These are phyloP conservation scores for Ziziphus jujuba DNA, from an alignment of 306 rosid species.

Conservation along the genomic window DNA sequence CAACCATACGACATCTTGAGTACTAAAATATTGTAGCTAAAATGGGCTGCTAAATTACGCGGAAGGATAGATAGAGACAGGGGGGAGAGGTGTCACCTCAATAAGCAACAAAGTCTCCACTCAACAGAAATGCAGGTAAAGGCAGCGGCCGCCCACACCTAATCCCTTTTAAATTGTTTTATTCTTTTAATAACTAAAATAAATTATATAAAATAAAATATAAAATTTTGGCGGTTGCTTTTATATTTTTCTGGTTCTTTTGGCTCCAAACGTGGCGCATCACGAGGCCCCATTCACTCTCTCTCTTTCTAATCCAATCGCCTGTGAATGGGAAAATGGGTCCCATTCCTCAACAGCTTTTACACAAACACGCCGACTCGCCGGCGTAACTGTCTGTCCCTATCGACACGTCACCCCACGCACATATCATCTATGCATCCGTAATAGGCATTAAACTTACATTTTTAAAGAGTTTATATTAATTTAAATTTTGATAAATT, in stretches of 20 bases:
- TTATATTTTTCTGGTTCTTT: no score
- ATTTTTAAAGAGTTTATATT: no score
- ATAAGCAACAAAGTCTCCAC: slow-evolving; percentile 34
- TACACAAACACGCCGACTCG: slow-evolving; percentile 36
- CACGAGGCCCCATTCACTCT: background rate
- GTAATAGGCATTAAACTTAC: no score
- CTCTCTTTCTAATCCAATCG: background rate
- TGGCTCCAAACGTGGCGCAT: slow-evolving; percentile 25
- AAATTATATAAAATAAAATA: background rate
- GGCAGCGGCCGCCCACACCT: slow-evolving; percentile 45
- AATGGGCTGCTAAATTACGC: slow-evolving; percentile 11
- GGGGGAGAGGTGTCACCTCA: slow-evolving; percentile 40
- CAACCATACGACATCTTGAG: no score
- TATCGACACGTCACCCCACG: slow-evolving; percentile 47
- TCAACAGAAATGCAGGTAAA: background rate
- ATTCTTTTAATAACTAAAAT: background rate
- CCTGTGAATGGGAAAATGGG: slow-evolving; percentile 15
- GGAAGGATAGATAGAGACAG: background rate
- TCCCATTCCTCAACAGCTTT: slow-evolving; percentile 20
- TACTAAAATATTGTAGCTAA: background rate
- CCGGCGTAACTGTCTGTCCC: slow-evolving; percentile 46
- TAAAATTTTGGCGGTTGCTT: background rate
- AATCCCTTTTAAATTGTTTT: background rate
- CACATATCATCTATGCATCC: slow-evolving; percentile 9
- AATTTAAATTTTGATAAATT: no score